Conservation (phyloP, 495 filamentous ascomycete genomes). For the Penicillium macrosclerotiorum region DNA sequence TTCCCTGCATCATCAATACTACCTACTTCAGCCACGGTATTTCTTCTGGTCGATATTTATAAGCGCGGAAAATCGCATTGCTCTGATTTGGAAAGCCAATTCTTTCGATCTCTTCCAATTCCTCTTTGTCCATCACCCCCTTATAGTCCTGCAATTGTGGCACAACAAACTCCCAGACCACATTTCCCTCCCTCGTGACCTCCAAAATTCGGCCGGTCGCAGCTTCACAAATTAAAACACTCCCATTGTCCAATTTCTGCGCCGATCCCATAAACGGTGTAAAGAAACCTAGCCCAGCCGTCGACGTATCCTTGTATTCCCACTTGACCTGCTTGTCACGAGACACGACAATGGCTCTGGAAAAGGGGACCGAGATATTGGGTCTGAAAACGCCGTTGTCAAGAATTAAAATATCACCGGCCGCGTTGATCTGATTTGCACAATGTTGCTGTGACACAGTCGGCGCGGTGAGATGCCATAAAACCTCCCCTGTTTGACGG, state of each 20-base stretch:
- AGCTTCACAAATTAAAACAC: slow-evolving; percentile 43
- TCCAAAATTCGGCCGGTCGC: slow-evolving; percentile 51
- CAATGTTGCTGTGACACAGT: slow-evolving; percentile 45
- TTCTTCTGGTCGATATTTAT: slow-evolving; percentile 19
- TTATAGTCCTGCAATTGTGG: slow-evolving; percentile 21
- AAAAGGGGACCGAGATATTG: slow-evolving; percentile 38
- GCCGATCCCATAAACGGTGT: slow-evolving; percentile 52
- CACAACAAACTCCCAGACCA: slow-evolving; percentile 26
- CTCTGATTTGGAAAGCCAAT: slow-evolving; percentile 21
- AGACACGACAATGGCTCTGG: slow-evolving; percentile 38
- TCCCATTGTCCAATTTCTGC: slow-evolving; percentile 38
- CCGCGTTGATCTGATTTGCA: slow-evolving; percentile 33
- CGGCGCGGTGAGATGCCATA: slow-evolving; percentile 42
- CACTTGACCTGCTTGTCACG: slow-evolving; percentile 37
- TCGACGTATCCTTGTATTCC: slow-evolving; percentile 43
- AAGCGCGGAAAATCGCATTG: slow-evolving; percentile 26
- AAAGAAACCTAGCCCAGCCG: slow-evolving; percentile 42
- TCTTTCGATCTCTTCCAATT: slow-evolving; percentile 15
- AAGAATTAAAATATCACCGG: slow-evolving; percentile 44
- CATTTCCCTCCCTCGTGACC: slow-evolving; percentile 39
- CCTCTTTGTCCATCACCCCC: slow-evolving; percentile 6
- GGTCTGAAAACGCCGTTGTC: slow-evolving; percentile 47
- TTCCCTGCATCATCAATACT: too few relatives aligned
- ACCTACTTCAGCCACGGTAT: slow-evolving; percentile 21
- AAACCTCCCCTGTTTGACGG: slow-evolving; percentile 33